Evolutionary conservation across 495 filamentous ascomycete genomes (phyloP).

Genomic region (Thermochaetoides thermophila): DNA sequence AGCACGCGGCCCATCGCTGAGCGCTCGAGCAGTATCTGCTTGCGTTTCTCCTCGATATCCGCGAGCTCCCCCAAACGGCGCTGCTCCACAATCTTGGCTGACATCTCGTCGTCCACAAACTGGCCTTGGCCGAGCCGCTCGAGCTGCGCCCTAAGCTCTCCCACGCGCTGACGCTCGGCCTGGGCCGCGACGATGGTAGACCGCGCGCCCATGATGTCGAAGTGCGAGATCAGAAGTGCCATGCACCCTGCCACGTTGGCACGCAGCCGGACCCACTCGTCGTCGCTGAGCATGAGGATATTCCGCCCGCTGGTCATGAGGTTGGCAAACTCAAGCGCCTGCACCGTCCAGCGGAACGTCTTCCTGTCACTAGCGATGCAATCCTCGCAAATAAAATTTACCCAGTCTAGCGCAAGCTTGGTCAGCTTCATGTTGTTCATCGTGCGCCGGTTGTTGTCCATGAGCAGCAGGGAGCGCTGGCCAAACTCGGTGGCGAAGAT

Average conservation of each 20-base stretch:
- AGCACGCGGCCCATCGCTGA: constrained; percentile 79
- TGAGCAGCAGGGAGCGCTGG: constrained; percentile 78
- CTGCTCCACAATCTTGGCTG: constrained; percentile 52
- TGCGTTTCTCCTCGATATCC: constrained; percentile 62
- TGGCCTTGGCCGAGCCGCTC: constrained; percentile 60
- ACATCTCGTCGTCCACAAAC: constrained; percentile 74
- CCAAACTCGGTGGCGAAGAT: constrained; percentile 97
- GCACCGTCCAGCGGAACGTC: constrained; percentile 93
- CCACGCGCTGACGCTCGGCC: constrained; percentile 58
- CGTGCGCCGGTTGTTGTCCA: constrained; percentile 81
- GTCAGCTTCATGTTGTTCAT: constrained; percentile 96
- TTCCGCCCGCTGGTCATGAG: constrained; percentile 85
- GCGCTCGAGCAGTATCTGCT: constrained; percentile 70
- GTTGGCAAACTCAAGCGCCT: constrained; percentile 93
- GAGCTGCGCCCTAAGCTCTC: constrained; percentile 58
- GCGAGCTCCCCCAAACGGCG: constrained; percentile 55
- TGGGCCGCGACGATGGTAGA: constrained; percentile 87
- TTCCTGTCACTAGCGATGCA: constrained; percentile 88
- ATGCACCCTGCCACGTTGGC: constrained; percentile 93
- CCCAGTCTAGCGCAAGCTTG: constrained; percentile 86
- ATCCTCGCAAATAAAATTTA: constrained; percentile 94
- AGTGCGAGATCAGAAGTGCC: constrained; percentile 93
- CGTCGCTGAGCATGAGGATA: constrained; percentile 71
- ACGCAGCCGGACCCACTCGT: constrained; percentile 67
- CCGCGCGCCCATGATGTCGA: constrained; percentile 95